phyloP scores from a whole-genome alignment of 148 eudicot species.

The Vaccinium myrtillus region DNA sequence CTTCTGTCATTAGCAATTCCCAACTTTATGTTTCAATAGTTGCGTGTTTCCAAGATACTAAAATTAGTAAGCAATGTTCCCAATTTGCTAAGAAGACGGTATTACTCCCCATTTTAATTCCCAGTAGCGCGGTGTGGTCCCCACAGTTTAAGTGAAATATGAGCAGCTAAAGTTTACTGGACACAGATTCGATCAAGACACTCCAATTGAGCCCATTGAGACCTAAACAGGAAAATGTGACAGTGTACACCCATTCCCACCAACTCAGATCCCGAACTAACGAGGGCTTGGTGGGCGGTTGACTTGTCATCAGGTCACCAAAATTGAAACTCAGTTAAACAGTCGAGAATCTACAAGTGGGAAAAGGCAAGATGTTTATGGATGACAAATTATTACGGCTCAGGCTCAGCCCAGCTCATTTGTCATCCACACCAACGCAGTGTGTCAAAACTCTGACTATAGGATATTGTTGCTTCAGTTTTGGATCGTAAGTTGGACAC shows the following conservation, averaged over 20 bases:
- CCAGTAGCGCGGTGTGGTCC: not conserved
- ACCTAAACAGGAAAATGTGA: not conserved
- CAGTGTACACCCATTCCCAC: not conserved
- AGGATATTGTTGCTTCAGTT: no score
- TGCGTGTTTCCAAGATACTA: not conserved
- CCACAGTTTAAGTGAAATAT: not conserved
- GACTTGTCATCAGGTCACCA: not conserved
- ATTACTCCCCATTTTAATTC: not conserved
- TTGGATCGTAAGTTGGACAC: no score
- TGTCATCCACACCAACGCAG: no score
- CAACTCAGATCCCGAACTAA: not conserved
- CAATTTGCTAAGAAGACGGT: not conserved
- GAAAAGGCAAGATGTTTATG: not conserved
- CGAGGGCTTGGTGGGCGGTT: not conserved
- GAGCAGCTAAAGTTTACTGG: not conserved
- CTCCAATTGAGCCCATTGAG: not conserved
- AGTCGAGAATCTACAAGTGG: not conserved
- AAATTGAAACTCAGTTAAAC: not conserved
- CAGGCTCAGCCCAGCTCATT: no score
- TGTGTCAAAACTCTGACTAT: no score
- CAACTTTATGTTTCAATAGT: not conserved
- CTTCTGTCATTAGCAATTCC: not conserved
- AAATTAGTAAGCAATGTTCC: not conserved
- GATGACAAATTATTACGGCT: no score
- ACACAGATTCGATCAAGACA: not conserved